Evolutionary conservation across 1,284 basidiomycete species (phyloP), one percentile per base, ranked within the genome.

Genomic region (Ganoderma lingzhi): DNA sequence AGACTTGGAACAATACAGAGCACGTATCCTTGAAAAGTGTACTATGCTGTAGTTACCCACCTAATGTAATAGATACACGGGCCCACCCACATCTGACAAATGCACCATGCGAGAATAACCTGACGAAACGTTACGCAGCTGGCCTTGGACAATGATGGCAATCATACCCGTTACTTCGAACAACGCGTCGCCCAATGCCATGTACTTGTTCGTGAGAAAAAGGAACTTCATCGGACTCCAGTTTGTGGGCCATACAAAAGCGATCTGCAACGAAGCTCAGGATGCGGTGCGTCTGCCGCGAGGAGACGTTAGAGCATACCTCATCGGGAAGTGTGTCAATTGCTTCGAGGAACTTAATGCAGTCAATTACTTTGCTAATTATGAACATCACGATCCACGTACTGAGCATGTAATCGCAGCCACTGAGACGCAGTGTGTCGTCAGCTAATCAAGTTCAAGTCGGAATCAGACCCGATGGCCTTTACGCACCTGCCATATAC

Each of bases 161-260:
- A 60, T 19, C n/a, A 14, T 15, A 60, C 41, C 59, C 1, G 28
- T 15, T 23, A 41, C 5, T 6, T 23, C 37, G 9, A 60, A 23
- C 5, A 60, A 15, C 10, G 37, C 41, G 10, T 60, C 59, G 0
- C 35, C 59, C 5, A 60, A 15, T 9, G 59, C n/a, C 59, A 42
- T 39, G n/a, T 60, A 60, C n/a, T 60, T 60, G 59, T 60, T 60
- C 37, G 41, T 23, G 37, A 60, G 59, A 14, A 39, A 60, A 23
- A 60, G 4, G 6, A 60, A 30, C 37, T 60, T 60, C 59, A 60
- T 60, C n/a, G 35, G 23, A 19, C 59, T 60, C 37, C 35, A 60
- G n/a, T 42, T 60, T 0, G 59, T 35, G 12, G 59, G 23, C 59
- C 59, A 60, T 19, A 60, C 59, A 5, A 60, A 37, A 39, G 59